These are phyloP conservation scores for Epichloe scottii DNA, from an alignment of 2,329 filamentous ascomycete genomes.

Conservation along the genomic window DNA sequence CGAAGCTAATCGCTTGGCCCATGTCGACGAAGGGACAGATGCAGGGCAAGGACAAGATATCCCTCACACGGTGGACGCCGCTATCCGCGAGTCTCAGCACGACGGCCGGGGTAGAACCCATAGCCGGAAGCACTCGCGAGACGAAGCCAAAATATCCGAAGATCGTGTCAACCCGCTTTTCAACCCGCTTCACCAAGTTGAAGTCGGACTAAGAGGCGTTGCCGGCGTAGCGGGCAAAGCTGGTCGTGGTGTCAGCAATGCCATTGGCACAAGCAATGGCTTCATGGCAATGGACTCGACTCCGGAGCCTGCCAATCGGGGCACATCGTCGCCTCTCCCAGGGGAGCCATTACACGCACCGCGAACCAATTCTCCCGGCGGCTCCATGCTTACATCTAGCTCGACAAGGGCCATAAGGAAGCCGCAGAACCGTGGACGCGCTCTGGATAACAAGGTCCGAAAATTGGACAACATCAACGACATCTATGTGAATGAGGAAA, in stretches of 20 bases:
- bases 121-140: neutral
- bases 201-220: constrained; percentile 34
- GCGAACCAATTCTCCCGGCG: constrained; percentile 23
- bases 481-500: constrained; percentile 32
- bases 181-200: constrained; percentile 32
- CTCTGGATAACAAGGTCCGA: constrained; percentile 38
- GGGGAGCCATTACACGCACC: constrained; percentile 21
- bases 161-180: constrained; percentile 22
- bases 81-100: constrained; percentile 26
- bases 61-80: constrained; percentile 37
- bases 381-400: constrained; percentile 26
- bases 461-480: constrained; percentile 35
- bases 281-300: constrained; percentile 27
- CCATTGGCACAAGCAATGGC: constrained; percentile 43
- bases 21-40: constrained; percentile 34
- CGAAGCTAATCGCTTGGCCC: constrained; percentile 37
- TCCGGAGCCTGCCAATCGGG: constrained; percentile 8
- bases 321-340: constrained; percentile 7
- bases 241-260: constrained; percentile 36
- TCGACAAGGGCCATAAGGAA: constrained; percentile 17
- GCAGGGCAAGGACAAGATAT: constrained; percentile 40
- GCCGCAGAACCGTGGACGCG: neutral
- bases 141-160: constrained; percentile 4
- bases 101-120: constrained; percentile 4
- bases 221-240: constrained; percentile 31